A percentile compares a stretch with the other conserved stretches of the same genome.
Evolutionary conservation across 805 yeast species (phyloP).

Genomic region (Sugiyamaella floridensis): DNA sequence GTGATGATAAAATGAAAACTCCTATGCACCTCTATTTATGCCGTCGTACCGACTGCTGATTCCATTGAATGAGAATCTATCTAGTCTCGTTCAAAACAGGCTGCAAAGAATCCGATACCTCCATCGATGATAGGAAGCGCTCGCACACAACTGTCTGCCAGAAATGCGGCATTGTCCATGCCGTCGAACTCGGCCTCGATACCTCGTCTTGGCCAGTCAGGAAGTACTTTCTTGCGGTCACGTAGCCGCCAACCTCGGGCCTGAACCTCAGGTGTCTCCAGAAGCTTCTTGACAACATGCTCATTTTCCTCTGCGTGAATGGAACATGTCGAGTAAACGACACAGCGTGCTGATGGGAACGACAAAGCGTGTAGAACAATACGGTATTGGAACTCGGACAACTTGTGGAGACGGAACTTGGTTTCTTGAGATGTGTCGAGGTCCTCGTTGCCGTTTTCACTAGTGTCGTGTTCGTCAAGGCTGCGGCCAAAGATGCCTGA

Average conservation of each 20-base stretch:
- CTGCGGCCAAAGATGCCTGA: conserved; percentile 95
- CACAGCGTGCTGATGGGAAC: conserved; percentile 68
- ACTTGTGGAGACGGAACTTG: conserved; percentile 53
- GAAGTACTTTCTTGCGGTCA: conserved; percentile 56
- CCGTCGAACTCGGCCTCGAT: conserved; percentile 52
- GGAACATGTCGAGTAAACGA: conserved; percentile 94
- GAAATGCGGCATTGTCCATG: conserved; percentile 34
- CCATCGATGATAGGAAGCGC: conserved; percentile 85
- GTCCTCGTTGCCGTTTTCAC: conserved; percentile 22
- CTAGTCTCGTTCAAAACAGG: conserved; percentile 58
- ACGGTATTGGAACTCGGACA: conserved; percentile 80
- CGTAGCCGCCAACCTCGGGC: conserved; percentile 70
- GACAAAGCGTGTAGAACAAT: conserved; percentile 81
- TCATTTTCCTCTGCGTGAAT: conserved; percentile 92
- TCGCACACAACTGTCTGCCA: conserved; percentile 84
- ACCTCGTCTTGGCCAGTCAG: conserved; percentile 86
- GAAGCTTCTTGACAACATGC: conserved; percentile 73
- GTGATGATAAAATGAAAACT: not conserved
- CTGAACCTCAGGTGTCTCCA: conserved; percentile 59
- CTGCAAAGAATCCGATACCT: conserved; percentile 98
- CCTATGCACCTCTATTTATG: not conserved
- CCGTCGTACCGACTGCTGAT: not conserved
- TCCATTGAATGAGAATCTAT: not conserved
- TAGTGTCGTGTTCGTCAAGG: conserved; percentile 42
- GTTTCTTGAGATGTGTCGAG: conserved; percentile 20